Evolutionary conservation across 345 rosid species (phyloP).

Genomic region (Mercurialis annua): DNA sequence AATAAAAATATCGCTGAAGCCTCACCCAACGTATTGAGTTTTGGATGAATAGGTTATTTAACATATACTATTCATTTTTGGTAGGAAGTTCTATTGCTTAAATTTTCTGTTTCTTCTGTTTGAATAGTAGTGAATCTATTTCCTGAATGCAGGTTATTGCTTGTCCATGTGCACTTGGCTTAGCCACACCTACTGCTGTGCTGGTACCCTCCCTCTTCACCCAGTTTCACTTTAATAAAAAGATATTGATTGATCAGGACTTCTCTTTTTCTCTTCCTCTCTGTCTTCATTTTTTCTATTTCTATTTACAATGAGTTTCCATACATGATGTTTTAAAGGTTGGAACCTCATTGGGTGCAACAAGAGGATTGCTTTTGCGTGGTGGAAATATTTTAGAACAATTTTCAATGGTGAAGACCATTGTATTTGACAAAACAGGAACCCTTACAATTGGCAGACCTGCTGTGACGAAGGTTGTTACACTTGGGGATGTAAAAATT

Average conservation of each 20-base stretch:
- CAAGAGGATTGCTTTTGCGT: conserved; percentile 86
- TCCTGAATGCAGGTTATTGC: conserved; percentile 74
- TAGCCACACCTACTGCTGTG: conserved; percentile 98
- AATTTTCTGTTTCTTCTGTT: neutral
- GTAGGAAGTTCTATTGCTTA: conserved; percentile 2
- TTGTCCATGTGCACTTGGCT: conserved; percentile 98
- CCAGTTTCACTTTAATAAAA: conserved; percentile 10
- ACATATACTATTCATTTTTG: neutral
- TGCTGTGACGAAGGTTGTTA: conserved; percentile 68
- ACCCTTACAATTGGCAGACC: conserved; percentile 91
- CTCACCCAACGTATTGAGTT: no score
- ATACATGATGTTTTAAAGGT: conserved; percentile 36
- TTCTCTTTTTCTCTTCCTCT: neutral
- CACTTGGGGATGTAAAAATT: conserved; percentile 30
- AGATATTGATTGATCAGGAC: conserved; percentile 7
- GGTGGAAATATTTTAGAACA: conserved; percentile 90
- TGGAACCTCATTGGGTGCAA: conserved; percentile 95
- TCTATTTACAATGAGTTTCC: neutral
- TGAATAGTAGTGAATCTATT: conserved; percentile 14
- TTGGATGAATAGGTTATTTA: no score
- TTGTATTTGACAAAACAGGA: conserved; percentile 95
- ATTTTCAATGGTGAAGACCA: conserved; percentile 69
- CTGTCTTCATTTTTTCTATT: neutral
- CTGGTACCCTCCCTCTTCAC: conserved; percentile 47
- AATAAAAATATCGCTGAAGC: no score